Evolutionary conservation across 371 early-diverging fungal genomes (phyloP), one percentile per base, ranked within the genome.

Genomic region (Lichtheimia ornata): DNA sequence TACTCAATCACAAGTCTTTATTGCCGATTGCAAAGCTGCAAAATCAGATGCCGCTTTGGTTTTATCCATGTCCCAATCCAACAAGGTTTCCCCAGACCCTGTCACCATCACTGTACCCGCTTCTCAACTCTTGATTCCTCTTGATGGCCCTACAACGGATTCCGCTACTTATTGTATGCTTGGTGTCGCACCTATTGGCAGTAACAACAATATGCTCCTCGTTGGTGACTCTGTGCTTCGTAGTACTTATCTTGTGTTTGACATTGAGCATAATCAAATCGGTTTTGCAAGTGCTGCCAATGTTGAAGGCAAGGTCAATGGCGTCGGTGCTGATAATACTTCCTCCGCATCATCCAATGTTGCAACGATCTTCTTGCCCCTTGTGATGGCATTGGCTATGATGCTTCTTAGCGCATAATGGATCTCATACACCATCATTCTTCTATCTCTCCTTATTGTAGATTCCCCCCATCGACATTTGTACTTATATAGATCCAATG

Each of bases 191-290:
- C 17, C 63, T 45, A 20, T 53, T 22, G 59, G 56, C n/a, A 51
- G 25, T 50, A 51, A 53, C 57, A 49, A 24, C 52, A 59, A 62
- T 22, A 57, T 73, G 35, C 67, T 64, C 41, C 51, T 79, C 11
- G 58, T 79, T 30, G 79, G 79, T 45, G 76, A 79, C 11, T 76
- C 76, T 0, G 44, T 77, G 0, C 55, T 81, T 25, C 71, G 74
- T 13, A 68, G 72, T 28, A 63, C 67, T n/a, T 81, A 81, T 27
- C 56, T 75, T 49, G 78, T 76, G 2, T 81, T 72, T 66, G 81
- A 81, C 60, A 64, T 72, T 58, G 70, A 58, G 1, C 60, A 70
- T 4, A 67, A 72, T 22, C 63, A 64, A 13, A 54, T 81, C 1
- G 81, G 81, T 53, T 63, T 81, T 56, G 81, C 76, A 17, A 52